Evolutionary conservation across 2,329 filamentous ascomycete genomes (phyloP).

Genomic region (Neospermospora avenae): DNA sequence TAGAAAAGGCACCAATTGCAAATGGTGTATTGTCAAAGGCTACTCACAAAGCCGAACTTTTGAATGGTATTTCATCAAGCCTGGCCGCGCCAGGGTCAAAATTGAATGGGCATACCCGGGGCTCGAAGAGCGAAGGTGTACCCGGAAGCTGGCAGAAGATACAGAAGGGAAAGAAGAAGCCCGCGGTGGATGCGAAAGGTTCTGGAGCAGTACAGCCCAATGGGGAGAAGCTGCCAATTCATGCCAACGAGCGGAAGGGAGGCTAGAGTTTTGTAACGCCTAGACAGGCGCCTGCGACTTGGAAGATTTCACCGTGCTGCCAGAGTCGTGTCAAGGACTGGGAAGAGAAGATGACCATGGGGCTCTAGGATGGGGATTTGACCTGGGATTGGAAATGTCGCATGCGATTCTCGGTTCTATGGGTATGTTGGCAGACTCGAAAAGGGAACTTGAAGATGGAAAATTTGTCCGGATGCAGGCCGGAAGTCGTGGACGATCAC

Average conservation of each 20-base stretch:
- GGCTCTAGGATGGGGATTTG: background rate
- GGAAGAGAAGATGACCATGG: background rate
- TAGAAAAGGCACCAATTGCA: conserved; percentile 1
- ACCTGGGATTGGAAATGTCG: background rate
- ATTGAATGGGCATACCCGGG: conserved; percentile 52
- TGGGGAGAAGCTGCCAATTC: conserved; percentile 54
- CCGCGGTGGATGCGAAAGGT: conserved; percentile 44
- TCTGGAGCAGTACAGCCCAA: conserved; percentile 41
- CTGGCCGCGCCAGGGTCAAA: conserved; percentile 30
- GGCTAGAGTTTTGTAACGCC: conserved; percentile 41
- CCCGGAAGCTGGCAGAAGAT: conserved; percentile 56
- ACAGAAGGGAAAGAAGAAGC: conserved; percentile 51
- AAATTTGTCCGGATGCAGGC: background rate
- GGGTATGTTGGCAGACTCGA: background rate
- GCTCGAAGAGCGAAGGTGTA: conserved; percentile 52
- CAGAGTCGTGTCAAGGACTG: conserved; percentile 8
- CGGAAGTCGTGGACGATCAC: background rate
- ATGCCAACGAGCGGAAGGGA: conserved; percentile 60
- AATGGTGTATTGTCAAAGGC: background rate
- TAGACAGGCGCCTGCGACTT: background rate
- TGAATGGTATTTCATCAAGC: conserved; percentile 37
- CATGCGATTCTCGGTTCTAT: background rate
- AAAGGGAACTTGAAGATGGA: background rate
- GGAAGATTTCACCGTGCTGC: background rate
- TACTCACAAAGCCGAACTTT: conserved; percentile 30